Base-by-base conservation (phyloP, 2,329 filamentous ascomycete species). In the Cladosporium sp. region DNA sequence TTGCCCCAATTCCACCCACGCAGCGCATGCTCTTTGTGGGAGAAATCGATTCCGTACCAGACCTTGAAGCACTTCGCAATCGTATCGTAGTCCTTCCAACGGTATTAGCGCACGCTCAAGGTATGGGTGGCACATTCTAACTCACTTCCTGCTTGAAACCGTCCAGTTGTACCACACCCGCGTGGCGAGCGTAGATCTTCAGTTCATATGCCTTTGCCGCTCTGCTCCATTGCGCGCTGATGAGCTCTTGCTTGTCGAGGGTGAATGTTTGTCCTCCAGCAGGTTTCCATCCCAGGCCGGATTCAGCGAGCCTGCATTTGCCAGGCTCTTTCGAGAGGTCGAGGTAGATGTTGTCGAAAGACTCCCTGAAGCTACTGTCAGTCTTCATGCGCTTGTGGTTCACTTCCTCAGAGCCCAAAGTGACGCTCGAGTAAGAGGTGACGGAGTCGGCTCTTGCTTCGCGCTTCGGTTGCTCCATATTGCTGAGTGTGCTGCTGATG, bases 1-100 rank as follows among this genome's bases (percentile, higher is more conserved):
- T 97, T 98, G 65, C 93, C 93, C 95, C 93, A 98, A 70, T 98
- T 98, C 93, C 93, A 98, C 53, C 93, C 93, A 62, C 93, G 84
- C 54, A 98, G 77, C 19, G 93, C 90, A 71, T 97, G 93, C 72
- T 98, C 93, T 71, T 89, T 89, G 70, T 83, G 88, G 69, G 97
- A 91, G 54, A 98, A 80, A 64, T 85, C 90, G 65, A 93, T 86
- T 73, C 89, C 93, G 74, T 97, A 98, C 89, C 92, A 97, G 66
- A 92, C 88, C 76, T 96, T 97, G 80, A 98, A 96, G 61, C 93
- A 83, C 70, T 95, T 96, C 73, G 77, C 81, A 11, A 96, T 76
- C 52, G 93, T 88, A 61, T 98, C 93, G 62, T 89, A 88, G 70
- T 98, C 92, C 79, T 89, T 38, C 6, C n/a, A 4, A 2, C 22